Conservation (phyloP, 73 alveolate genomes). For the Paraurostyla sp. region DNA sequence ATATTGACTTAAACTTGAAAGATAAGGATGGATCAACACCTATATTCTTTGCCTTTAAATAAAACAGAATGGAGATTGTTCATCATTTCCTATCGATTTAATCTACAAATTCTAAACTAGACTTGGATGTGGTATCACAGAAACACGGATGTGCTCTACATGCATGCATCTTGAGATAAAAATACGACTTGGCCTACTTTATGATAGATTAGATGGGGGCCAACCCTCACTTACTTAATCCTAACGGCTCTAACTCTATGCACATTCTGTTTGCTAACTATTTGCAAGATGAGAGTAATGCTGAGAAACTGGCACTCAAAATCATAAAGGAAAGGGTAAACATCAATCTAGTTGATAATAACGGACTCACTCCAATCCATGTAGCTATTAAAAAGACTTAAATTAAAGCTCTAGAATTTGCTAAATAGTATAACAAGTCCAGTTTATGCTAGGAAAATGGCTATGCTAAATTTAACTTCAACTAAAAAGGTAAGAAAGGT, state of each 20-base stretch:
- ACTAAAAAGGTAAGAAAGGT: constrained; percentile 37
- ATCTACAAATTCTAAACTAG: neutral
- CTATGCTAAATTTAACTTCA: constrained; percentile 17
- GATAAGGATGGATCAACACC: constrained; percentile 64
- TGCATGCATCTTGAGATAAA: neutral
- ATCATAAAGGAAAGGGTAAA: neutral
- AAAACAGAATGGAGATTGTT: neutral
- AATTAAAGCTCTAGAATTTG: constrained; percentile 46
- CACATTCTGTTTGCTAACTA: constrained; percentile 55
- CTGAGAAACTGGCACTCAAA: constrained; percentile 4
- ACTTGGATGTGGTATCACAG: neutral
- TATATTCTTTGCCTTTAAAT: constrained; percentile 20
- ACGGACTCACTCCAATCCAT: constrained; percentile 64
- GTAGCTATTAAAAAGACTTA: constrained; percentile 54
- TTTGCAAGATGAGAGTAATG: neutral
- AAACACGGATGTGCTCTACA: constrained; percentile 55
- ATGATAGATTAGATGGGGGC: constrained; percentile 8
- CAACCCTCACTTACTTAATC: neutral
- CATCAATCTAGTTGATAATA: constrained; percentile 39
- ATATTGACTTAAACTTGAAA: constrained; percentile 1
- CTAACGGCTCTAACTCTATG: constrained; percentile 39
- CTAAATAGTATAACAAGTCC: neutral
- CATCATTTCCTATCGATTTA: neutral
- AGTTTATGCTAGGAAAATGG: neutral
- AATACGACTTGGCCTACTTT: constrained; percentile 5